Conservation (phyloP, 2,329 filamentous ascomycete species). For the Coleophoma eucalyptorum region DNA sequence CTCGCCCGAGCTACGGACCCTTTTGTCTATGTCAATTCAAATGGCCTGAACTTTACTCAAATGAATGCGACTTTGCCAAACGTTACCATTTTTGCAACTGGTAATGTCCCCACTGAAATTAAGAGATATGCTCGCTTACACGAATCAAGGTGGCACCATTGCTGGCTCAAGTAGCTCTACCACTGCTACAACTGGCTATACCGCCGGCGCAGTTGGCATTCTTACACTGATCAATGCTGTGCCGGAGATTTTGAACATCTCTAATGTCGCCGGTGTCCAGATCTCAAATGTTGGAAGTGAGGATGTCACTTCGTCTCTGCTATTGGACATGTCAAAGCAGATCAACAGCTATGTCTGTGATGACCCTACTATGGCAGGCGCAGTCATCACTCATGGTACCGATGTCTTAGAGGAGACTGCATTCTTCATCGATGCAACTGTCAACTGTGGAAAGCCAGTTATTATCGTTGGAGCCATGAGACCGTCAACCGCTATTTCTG, state of each 20-base stretch:
- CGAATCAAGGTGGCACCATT: constrained; percentile 55
- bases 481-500: constrained; percentile 56
- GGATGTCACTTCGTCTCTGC: constrained; percentile 43
- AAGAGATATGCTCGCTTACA: background rate
- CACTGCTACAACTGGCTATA: constrained; percentile 51
- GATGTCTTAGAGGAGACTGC: constrained; percentile 62
- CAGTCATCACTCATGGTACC: constrained; percentile 61
- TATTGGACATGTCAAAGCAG: constrained; percentile 41
- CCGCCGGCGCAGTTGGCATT: constrained; percentile 31
- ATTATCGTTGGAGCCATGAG: constrained; percentile 60
- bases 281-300: constrained; percentile 44
- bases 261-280: constrained; percentile 50
- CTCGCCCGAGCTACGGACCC: constrained; percentile 7
- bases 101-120: constrained; percentile 3
- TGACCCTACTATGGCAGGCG: constrained; percentile 35
- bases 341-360: constrained; percentile 39
- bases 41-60: constrained; percentile 21
- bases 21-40: constrained; percentile 18
- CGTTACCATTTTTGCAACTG: constrained; percentile 21
- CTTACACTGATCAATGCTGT: constrained; percentile 48
- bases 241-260: constrained; percentile 48
- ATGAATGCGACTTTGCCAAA: constrained; percentile 18
- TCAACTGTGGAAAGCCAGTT: constrained; percentile 54
- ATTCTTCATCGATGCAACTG: constrained; percentile 57
- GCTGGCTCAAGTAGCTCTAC: constrained; percentile 46